Evolutionary conservation across 1,284 basidiomycete species (phyloP).

Genomic region (Melampsora abietis-canadensis): DNA sequence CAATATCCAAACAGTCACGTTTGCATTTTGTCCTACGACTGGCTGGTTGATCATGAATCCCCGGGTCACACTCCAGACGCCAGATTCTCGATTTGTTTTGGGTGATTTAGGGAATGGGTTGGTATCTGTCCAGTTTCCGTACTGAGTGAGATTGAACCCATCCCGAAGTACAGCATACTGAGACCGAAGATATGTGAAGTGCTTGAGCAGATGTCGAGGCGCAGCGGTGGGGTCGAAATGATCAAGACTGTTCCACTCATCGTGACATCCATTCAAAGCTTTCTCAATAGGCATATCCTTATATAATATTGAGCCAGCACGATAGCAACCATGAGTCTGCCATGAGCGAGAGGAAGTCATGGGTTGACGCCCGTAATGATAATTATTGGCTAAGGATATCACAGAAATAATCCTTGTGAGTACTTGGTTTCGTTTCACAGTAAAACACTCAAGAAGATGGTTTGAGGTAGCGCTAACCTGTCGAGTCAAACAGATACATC

Average conservation of each 20-base stretch:
- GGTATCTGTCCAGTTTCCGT: slow-evolving; percentile 73
- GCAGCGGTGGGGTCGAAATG: slow-evolving; percentile 85
- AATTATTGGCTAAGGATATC: slow-evolving; percentile 5
- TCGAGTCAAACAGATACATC: slow-evolving; percentile 33
- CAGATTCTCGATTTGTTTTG: slow-evolving; percentile 71
- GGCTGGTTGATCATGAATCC: slow-evolving; percentile 27
- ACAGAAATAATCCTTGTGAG: background rate
- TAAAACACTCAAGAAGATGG: slow-evolving; percentile 63
- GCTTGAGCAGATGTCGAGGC: slow-evolving; percentile 67
- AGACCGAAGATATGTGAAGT: slow-evolving; percentile 67
- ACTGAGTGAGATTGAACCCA: slow-evolving; percentile 72
- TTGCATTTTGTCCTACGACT: slow-evolving; percentile 61
- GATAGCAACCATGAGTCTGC: slow-evolving; percentile 87
- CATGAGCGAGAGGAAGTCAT: slow-evolving; percentile 79
- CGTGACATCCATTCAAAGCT: slow-evolving; percentile 71
- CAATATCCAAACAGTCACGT: slow-evolving; percentile 51
- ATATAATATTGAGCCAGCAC: slow-evolving; percentile 79
- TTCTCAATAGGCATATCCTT: slow-evolving; percentile 81
- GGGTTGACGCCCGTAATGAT: slow-evolving; percentile 70
- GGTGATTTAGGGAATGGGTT: slow-evolving; percentile 81
- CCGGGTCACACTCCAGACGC: slow-evolving; percentile 70
- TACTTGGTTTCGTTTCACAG: background rate
- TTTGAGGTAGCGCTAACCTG: slow-evolving; percentile 14
- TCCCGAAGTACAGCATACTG: slow-evolving; percentile 73
- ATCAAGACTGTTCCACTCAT: slow-evolving; percentile 82